Conservation (phyloP, 768 basidiomycete genomes). For the Suillus occidentalis region DNA sequence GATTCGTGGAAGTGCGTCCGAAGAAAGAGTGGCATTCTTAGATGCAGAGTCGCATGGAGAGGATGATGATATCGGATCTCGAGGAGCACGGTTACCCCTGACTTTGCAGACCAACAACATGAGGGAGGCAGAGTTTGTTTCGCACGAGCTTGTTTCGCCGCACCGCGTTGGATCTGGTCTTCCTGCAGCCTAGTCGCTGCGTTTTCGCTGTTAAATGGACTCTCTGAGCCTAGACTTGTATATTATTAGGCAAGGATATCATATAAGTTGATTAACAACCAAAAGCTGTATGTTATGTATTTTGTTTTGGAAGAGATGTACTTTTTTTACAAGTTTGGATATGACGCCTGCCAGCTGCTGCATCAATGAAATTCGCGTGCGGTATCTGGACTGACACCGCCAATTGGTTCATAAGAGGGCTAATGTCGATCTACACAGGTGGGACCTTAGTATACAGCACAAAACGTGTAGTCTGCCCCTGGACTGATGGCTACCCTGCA, state of each 20-base stretch:
- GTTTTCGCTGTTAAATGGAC: conserved; percentile 1
- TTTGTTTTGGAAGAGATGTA: conserved; percentile 24
- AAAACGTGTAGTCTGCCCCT: not conserved
- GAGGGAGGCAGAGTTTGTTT: conserved; percentile 46
- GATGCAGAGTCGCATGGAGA: conserved; percentile 28
- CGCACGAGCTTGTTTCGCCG: conserved; percentile 17
- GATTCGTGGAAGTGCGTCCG: conserved; percentile 32
- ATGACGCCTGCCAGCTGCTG: conserved; percentile 13
- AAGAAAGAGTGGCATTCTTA: conserved; percentile 58
- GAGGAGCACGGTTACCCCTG: conserved; percentile 14
- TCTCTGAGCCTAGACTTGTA: conserved; percentile 4
- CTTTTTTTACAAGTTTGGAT: conserved; percentile 12
- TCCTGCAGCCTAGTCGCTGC: conserved; percentile 13
- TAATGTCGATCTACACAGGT: not conserved
- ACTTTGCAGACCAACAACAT: conserved; percentile 34
- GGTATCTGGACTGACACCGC: not conserved
- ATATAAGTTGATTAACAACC: not conserved
- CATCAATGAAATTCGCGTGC: not conserved
- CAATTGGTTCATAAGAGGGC: not conserved
- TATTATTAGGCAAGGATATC: conserved; percentile 2
- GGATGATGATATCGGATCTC: conserved; percentile 16
- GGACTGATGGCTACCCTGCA: conserved; percentile 7
- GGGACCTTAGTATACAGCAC: not conserved
- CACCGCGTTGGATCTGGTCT: conserved; percentile 10
- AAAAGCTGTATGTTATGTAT: conserved; percentile 18